Conservation (phyloP, 495 filamentous ascomycete genomes). For the Cryomyces minteri region DNA sequence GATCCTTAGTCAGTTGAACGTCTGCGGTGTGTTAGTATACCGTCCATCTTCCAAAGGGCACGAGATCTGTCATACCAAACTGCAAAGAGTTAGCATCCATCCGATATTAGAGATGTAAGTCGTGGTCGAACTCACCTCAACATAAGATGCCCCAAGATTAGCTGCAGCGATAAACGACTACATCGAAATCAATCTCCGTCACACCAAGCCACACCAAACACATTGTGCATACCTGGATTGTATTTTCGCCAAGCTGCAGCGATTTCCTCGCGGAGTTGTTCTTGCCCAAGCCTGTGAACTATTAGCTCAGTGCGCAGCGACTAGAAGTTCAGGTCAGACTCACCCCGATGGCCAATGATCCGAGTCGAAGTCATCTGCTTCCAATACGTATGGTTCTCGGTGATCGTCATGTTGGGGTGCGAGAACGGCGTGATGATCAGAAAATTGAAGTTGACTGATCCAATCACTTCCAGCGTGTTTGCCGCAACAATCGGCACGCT, state of each 20-base stretch:
- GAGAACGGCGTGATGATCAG: conserved; percentile 84
- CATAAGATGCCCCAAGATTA: conserved; percentile 79
- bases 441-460: conserved; percentile 91
- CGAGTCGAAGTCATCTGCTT: conserved; percentile 65
- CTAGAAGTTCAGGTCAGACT: conserved; percentile 3
- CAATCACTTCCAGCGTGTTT: conserved; percentile 74
- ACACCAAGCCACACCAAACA: background rate
- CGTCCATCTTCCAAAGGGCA: background rate
- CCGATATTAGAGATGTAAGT: too few relatives aligned
- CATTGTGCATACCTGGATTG: conserved; percentile 32
- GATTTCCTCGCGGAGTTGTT: conserved; percentile 68
- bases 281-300: conserved; percentile 52
- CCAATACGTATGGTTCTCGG: conserved; percentile 87
- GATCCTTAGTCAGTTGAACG: conserved; percentile 95
- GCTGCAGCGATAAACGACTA: conserved; percentile 90
- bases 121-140: conserved; percentile 37
- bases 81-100: conserved; percentile 7
- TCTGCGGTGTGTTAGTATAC: conserved; percentile 28
- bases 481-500: conserved; percentile 77
- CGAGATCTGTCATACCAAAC: conserved; percentile 14
- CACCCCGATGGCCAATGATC: conserved; percentile 80
- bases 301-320: conserved; percentile 1
- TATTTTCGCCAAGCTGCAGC: conserved; percentile 91
- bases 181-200: background rate
- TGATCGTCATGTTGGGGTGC: conserved; percentile 84